Conservation (phyloP, 164 flowering plant genomes). For the Santalum album region DNA sequence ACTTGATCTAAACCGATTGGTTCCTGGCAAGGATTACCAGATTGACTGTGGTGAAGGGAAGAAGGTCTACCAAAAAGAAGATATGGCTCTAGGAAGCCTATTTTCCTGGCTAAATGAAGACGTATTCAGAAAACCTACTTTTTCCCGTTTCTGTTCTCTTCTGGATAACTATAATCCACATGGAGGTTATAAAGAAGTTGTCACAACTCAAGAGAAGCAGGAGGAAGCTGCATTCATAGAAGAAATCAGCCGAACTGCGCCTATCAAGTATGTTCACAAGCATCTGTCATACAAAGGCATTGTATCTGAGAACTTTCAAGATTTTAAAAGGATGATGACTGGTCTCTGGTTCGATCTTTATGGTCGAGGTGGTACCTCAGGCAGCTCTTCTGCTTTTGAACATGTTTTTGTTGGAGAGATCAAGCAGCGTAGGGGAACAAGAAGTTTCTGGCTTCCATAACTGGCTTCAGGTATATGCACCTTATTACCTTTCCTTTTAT, state of each 20-base stretch:
- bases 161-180: slow-evolving; percentile 89
- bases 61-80: slow-evolving; percentile 64
- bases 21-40: slow-evolving; percentile 80
- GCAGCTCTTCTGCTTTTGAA: slow-evolving; percentile 85
- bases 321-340: slow-evolving; percentile 60
- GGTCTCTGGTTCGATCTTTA: slow-evolving; percentile 84
- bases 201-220: slow-evolving; percentile 72
- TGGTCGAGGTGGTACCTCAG: slow-evolving; percentile 75
- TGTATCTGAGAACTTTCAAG: slow-evolving; percentile 35
- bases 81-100: slow-evolving; percentile 70
- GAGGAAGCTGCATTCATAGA: slow-evolving; percentile 90
- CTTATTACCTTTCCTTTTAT: background rate
- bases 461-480: slow-evolving; percentile 82
- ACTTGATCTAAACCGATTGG: slow-evolving; percentile 76
- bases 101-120: slow-evolving; percentile 68
- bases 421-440: slow-evolving; percentile 57
- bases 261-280: slow-evolving; percentile 81
- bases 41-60: slow-evolving; percentile 93
- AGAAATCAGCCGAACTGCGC: slow-evolving; percentile 88
- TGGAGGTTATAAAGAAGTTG: slow-evolving; percentile 64
- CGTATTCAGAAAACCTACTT: slow-evolving; percentile 57
- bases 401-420: slow-evolving; percentile 99
- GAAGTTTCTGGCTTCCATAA: slow-evolving; percentile 93
- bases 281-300: slow-evolving; percentile 56
- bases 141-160: slow-evolving; percentile 79